A percentile compares a stretch with the other conserved stretches of the same genome.
These are phyloP conservation scores for Moesziomyces globuligerus DNA, from an alignment of 1,284 basidiomycete species.

Conservation along the genomic window DNA sequence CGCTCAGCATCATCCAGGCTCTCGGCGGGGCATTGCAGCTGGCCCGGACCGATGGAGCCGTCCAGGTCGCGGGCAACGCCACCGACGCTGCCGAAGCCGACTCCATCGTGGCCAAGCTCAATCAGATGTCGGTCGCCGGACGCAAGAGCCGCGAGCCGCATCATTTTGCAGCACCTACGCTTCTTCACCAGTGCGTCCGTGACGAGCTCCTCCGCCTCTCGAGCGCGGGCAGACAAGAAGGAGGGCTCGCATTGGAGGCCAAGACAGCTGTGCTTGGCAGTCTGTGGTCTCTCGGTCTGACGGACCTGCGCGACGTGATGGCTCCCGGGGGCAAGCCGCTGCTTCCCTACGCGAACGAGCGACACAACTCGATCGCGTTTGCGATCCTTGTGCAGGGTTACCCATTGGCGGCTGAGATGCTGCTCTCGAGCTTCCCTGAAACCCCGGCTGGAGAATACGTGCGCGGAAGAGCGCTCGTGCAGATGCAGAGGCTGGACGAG, in stretches of 20 bases:
- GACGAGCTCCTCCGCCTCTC: slow-evolving; percentile 22
- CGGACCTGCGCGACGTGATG: slow-evolving; percentile 25
- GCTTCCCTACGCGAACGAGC: slow-evolving; percentile 32
- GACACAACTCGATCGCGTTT: slow-evolving; percentile 31
- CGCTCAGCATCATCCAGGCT: slow-evolving; percentile 38
- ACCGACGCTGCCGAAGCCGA: slow-evolving; percentile 22
- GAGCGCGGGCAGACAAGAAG: neutral
- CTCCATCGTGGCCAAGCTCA: slow-evolving; percentile 44
- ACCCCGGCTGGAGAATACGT: slow-evolving; percentile 41
- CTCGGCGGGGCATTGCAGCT: slow-evolving; percentile 28
- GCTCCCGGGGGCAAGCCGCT: slow-evolving; percentile 14
- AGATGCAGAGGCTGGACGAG: slow-evolving; percentile 39
- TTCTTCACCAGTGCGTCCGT: slow-evolving; percentile 42
- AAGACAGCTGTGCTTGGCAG: slow-evolving; percentile 29
- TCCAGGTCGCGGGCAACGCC: slow-evolving; percentile 20
- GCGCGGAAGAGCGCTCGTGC: slow-evolving; percentile 41
- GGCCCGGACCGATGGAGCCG: slow-evolving; percentile 27
- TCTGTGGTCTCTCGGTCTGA: slow-evolving; percentile 40
- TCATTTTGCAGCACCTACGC: slow-evolving; percentile 38
- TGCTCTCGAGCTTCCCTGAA: slow-evolving; percentile 36
- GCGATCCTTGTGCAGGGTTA: slow-evolving; percentile 42
- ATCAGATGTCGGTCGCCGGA: slow-evolving; percentile 45
- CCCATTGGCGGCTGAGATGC: slow-evolving; percentile 28
- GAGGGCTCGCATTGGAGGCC: slow-evolving; percentile 16
- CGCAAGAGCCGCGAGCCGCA: slow-evolving; percentile 43